Conservation (phyloP, 768 basidiomycete species). For the Infundibulicybe gibba region DNA sequence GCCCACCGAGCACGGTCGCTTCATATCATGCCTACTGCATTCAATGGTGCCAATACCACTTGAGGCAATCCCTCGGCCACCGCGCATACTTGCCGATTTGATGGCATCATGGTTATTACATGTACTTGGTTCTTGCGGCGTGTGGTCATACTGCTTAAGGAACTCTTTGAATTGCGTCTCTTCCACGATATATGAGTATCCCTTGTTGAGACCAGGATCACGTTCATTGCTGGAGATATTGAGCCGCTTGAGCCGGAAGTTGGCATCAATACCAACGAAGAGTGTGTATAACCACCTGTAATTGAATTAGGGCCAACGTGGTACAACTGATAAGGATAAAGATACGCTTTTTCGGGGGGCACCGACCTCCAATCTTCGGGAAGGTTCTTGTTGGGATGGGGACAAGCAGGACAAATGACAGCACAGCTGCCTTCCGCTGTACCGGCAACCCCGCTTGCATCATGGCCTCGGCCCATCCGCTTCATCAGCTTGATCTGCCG, state of each 20-base stretch:
- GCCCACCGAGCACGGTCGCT: conserved; percentile 19
- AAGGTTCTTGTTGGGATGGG: conserved; percentile 20
- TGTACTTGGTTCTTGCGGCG: conserved; percentile 15
- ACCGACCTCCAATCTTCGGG: conserved; percentile 9
- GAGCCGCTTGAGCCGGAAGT: conserved; percentile 24
- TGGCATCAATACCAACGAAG: conserved; percentile 25
- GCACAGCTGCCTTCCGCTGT: conserved; percentile 22
- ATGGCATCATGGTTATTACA: conserved; percentile 15
- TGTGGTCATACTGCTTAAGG: conserved; percentile 10
- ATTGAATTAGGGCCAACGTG: not conserved
- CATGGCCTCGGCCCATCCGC: conserved; percentile 18
- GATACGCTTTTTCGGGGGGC: conserved; percentile 2
- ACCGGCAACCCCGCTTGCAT: conserved; percentile 9
- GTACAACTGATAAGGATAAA: not conserved
- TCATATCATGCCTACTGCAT: conserved; percentile 27
- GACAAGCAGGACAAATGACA: conserved; percentile 29
- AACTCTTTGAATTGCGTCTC: conserved; percentile 11
- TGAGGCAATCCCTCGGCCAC: conserved; percentile 14
- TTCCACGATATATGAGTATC: conserved; percentile 22
- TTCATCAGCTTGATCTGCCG: conserved; percentile 21
- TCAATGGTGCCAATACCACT: conserved; percentile 23
- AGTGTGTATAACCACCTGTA: conserved; percentile 21
- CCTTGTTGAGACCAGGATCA: conserved; percentile 22
- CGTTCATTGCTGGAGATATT: conserved; percentile 16
- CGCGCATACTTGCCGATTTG: conserved; percentile 6